Evolutionary conservation across 371 early-diverging fungal genomes (phyloP), one percentile per base, ranked within the genome.

Genomic region (Circinella umbellata): DNA sequence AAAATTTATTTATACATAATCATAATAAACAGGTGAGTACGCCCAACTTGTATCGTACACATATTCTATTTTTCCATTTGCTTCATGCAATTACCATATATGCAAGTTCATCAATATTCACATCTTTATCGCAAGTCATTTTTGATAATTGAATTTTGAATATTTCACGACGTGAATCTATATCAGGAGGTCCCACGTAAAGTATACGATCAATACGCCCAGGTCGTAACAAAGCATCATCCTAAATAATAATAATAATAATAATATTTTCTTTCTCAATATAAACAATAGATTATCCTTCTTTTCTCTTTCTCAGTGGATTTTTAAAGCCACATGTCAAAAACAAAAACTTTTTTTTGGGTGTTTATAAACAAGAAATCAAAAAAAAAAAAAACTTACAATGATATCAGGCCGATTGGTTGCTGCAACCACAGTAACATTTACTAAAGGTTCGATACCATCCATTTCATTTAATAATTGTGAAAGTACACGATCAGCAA

Each of bases 371-470:
- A 27, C 57, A 18, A 5, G 14, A 20, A 27, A 20, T 27, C 57
- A 57, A 57, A 18, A 34, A 57, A 57, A 10, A 18, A 57, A 57
- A 7, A 57, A 57, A 63, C 81, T 66, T 83, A 91, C 95, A 72
- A 99, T 92, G 55, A 98, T 93, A 78, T 99, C 99, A 0, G 99
- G 99, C 54, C 99, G 92, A 80, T 99, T 99, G 0, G 99, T 99
- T 17, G 99, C 99, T 1, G 97, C 99, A 3, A 99, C 95, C 1
- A 99, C 93, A 0, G 95, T 96, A 4, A 99, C 98, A 78, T 95
- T 93, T 4, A 93, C 90, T n/a, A 97, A 80, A 1, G 94, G 89
- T 61, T 98, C 97, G 62, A 99, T 92, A 8, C 99, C 99, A 76
- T 99, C 99, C 73, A 99, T 79, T 75, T 99, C 99, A 63, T 88